Percentiles rank a stretch among this genome's conserved stretches.
phyloP scores from a whole-genome alignment of 495 filamentous ascomycete species.

The Penicillium argentinense region DNA sequence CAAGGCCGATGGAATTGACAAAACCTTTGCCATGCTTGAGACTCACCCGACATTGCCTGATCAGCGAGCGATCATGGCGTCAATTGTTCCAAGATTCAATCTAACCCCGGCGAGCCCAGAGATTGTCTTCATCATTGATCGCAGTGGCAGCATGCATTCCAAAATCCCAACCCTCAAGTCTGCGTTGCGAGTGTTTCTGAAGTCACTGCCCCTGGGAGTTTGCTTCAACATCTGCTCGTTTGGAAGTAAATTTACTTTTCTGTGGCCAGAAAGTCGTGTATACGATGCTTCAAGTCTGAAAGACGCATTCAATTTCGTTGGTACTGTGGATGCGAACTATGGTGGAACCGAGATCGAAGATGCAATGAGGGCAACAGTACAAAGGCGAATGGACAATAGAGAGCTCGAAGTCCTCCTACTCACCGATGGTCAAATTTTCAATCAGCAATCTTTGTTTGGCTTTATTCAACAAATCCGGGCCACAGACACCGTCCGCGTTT shows the following conservation, averaged over 20 bases:
- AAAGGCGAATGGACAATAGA: no score
- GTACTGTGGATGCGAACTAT: conserved; percentile 48
- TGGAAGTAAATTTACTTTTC: conserved; percentile 49
- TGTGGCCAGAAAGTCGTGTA: conserved; percentile 56
- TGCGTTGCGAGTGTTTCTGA: conserved; percentile 67
- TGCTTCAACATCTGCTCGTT: conserved; percentile 79
- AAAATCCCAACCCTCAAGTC: conserved; percentile 55
- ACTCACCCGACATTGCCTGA: conserved; percentile 56
- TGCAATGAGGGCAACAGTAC: no score
- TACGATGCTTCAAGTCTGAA: conserved; percentile 55
- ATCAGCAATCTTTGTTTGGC: conserved; percentile 52
- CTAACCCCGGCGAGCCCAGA: conserved; percentile 56
- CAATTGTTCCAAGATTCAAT: conserved; percentile 64
- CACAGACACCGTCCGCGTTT: conserved; percentile 42
- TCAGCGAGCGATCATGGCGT: conserved; percentile 66
- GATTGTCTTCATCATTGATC: conserved; percentile 70
- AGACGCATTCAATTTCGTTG: conserved; percentile 50
- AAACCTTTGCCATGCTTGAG: conserved; percentile 62
- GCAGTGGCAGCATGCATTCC: conserved; percentile 63
- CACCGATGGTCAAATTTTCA: conserved; percentile 71
- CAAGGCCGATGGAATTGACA: conserved; percentile 52
- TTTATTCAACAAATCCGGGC: conserved; percentile 42
- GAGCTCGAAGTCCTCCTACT: conserved; percentile 56
- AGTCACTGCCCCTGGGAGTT: conserved; percentile 63
- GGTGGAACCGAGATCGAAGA: conserved; percentile 69